Evolutionary conservation across 352 stramenopile genomes (phyloP).

Genomic region (Pythium biforme): DNA sequence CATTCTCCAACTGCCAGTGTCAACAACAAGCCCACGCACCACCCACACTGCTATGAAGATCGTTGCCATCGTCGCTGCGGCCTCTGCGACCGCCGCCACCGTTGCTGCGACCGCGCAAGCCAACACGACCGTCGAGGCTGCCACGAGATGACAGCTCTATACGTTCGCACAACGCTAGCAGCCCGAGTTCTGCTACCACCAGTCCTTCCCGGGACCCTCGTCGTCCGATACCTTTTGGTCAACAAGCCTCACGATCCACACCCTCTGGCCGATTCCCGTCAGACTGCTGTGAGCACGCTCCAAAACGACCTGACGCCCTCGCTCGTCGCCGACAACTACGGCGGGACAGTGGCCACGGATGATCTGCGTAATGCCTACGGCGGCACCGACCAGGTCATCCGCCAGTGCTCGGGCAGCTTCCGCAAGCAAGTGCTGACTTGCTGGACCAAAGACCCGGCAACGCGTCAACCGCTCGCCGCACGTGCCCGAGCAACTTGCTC

Average conservation of each 20-base stretch:
- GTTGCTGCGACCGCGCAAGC: background rate
- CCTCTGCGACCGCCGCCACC: background rate
- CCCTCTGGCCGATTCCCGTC: conserved; percentile 80
- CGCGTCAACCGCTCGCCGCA: conserved; percentile 35
- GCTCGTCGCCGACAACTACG: conserved; percentile 57
- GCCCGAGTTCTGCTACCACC: conserved; percentile 68
- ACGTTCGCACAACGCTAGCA: conserved; percentile 89
- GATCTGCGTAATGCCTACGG: conserved; percentile 33
- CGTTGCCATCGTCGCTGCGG: background rate
- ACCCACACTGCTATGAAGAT: background rate
- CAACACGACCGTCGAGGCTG: conserved; percentile 29
- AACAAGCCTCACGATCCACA: conserved; percentile 86
- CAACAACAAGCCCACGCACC: background rate
- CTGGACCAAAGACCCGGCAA: conserved; percentile 58
- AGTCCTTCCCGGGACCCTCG: conserved; percentile 62
- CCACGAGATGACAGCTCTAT: conserved; percentile 54
- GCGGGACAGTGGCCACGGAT: conserved; percentile 36
- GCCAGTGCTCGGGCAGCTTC: conserved; percentile 34
- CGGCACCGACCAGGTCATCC: conserved; percentile 27
- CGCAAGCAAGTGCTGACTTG: conserved; percentile 63
- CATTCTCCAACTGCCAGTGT: background rate
- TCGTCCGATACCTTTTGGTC: conserved; percentile 64
- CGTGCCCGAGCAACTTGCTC: conserved; percentile 60
- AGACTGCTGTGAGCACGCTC: conserved; percentile 73
- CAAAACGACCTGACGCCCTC: conserved; percentile 49